These are phyloP conservation scores for Magnusiomyces clavatus DNA, from an alignment of 1,139 yeast species.

Conservation along the genomic window DNA sequence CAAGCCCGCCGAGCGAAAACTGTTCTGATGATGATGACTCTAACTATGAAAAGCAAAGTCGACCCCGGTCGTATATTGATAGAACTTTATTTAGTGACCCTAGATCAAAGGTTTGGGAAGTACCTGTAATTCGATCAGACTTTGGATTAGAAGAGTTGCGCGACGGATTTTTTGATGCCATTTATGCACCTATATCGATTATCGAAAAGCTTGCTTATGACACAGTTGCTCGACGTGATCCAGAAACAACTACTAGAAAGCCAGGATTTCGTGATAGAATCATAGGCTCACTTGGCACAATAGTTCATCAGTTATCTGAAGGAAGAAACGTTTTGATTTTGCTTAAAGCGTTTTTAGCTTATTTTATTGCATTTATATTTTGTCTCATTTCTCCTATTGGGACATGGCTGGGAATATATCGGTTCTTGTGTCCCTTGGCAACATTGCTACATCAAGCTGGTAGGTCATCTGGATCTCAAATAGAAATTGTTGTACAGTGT, in stretches of 20 bases:
- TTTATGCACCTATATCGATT: constrained; percentile 32
- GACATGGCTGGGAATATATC: constrained; percentile 36
- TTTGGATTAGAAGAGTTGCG: constrained; percentile 39
- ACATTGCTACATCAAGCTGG: constrained; percentile 42
- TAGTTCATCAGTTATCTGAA: too few relatives aligned
- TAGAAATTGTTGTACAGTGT: constrained; percentile 39
- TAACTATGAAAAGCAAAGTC: too few relatives aligned
- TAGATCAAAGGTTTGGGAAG: background rate
- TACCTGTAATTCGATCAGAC: constrained; percentile 1
- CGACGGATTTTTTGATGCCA: constrained; percentile 43
- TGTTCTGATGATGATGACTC: too few relatives aligned
- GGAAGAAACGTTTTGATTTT: constrained; percentile 1
- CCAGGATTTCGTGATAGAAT: background rate
- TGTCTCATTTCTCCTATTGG: constrained; percentile 36
- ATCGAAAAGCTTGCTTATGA: constrained; percentile 18
- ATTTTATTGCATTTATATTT: constrained; percentile 34
- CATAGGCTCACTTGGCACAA: too few relatives aligned
- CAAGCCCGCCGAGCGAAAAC: too few relatives aligned
- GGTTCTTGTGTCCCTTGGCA: constrained; percentile 38
- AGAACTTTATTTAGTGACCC: too few relatives aligned
- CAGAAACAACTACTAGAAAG: background rate
- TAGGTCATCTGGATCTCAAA: constrained; percentile 41
- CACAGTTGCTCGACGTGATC: constrained; percentile 2
- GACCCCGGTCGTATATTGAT: too few relatives aligned
- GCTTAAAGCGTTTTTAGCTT: constrained; percentile 36